Base-by-base conservation (phyloP, 2,329 filamentous ascomycete species). In the Calonectria naviculata region DNA sequence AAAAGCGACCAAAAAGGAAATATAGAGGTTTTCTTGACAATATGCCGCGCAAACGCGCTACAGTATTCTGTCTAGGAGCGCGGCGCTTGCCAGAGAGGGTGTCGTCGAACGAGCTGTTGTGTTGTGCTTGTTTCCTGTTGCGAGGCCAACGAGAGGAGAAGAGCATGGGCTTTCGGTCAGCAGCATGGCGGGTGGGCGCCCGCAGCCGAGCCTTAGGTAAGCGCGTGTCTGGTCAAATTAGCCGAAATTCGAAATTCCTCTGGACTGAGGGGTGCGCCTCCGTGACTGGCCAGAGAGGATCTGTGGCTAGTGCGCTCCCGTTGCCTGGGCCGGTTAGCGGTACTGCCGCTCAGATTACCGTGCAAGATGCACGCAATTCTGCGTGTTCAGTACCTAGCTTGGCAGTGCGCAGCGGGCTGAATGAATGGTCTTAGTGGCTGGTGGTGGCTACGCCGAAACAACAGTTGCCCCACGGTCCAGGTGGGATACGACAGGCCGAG, bases 111-210 rank as follows among this genome's bases (percentile, higher is more conserved):
- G 72, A 75, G 79, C 83, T 84, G 81, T 84, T 84, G 81, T 83
- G 78, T 77, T 84, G 81, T 83, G 78, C 77, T 84, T 84, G 80
- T 82, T 81, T 82, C 76, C 78, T 83, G 82, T 84, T 85, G 83
- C 83, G 83, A 84, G 83, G 83, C 82, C 83, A 84, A 84, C 83
- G 81, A 80, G 78, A 76, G 77, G 79, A 80, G 79, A 80, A 79
- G 80, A 73, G 75, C 74, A 74, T 66, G 49, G 71, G 68, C 36
- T 36, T 36, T 41, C 38, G 65, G 58, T 44, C 60, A 61, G 60
- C 31, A 68, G 41, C 63, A 60, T 36, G 29, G 61, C 47, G 63
- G 65, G 41, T 60, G 52, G 52, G 34, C 15, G 34, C 15, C 21
- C 52, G 34, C 31, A 29, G 52, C 21, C 29, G 52, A 38, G 60